Base-by-base conservation (phyloP, 306 rosid genomes). In the Cyamopsis tetragonoloba region DNA sequence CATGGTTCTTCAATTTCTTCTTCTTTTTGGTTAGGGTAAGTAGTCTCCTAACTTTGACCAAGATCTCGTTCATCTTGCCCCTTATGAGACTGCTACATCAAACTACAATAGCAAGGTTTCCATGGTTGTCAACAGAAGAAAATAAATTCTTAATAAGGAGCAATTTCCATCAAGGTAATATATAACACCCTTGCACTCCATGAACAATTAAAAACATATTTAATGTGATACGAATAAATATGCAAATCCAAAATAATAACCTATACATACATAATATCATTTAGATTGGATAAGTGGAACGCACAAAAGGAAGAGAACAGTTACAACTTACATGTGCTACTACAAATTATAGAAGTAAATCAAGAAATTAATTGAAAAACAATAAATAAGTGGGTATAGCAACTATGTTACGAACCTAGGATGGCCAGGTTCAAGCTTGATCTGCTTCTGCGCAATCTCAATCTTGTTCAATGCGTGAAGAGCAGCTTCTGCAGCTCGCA, bases 401-500 rank as follows among this genome's bases (percentile, higher is more conserved):
- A n/a, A n/a, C n/a, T 34, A 66, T 43, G 77, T 80, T 39, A 64
- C 72, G 27, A 72, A 74, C 78, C 83, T 77, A 50, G 82, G 82
- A 54, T 68, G 71, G 69, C 82, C 73, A n/a, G 81, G 80, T 75
- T 87, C 89, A 73, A 87, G 77, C 78, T 75, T 84, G 71, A 87
- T 82, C 85, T 80, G 88, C 80, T 76, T 84, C 57, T 86, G 86
- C 73, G 85, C 76, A 71, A 84, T 83, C 59, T 76, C 87, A 35
- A 79, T 82, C 69, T 72, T 78, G 75, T 76, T 76, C 77, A 84
- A 48, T n/a, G 81, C 89, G 53, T 54, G 77, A 55, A 82, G 80
- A 75, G 93, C 93, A 72, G 82, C 74, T 82, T 87, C 93, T 14
- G 93, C 87, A 24, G 89, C 89, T 78, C 93, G 84, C 42, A 76